Base-by-base conservation (phyloP, 2,329 filamentous ascomycete genomes). In the Venturiaceae sp. region DNA sequence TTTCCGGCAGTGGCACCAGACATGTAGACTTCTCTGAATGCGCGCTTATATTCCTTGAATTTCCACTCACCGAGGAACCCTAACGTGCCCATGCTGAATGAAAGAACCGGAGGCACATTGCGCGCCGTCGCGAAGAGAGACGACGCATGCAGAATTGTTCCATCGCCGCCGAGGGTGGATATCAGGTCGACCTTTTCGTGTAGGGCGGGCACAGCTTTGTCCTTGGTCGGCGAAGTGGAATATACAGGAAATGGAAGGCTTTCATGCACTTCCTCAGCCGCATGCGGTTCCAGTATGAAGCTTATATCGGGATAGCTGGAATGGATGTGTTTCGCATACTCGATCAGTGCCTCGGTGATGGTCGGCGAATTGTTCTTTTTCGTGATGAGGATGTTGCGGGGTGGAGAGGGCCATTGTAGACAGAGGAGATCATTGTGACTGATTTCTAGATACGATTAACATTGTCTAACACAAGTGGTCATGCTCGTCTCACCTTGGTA, bases 1-100 rank as follows among this genome's bases (percentile, higher is more conserved):
- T 64, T 60, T 3, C 50, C 26, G 72, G 64, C 13, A 30, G 30
- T 67, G 3, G 84, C 81, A 3, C 85, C 85, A 41, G 83, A 86
- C 88, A 96, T 95, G 74, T 95, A 96, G 57, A 94, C 90, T 69
- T 96, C 90, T 53, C 90, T 80, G 75, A 95, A 96, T 0, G 94
- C 94, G 53, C 89, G 82, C 73, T 96, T 96, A 75, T 95, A 90
- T 66, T 97, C 92, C 6, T 80, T 79, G 69, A 97, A 97, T 66
- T 94, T 95, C 92, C 92, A 99, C 72, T 97, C 92, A 16, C 92
- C 92, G 7, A 99, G 75, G 64, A 99, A 99, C 0, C 94, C 94
- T 0, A 99, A 77, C 0, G 92, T 95, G 5, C 94, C 94, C 90
- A 99, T 96, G 69, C 91, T 95, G 69, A 99, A 99, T 1, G 90